Evolutionary conservation across 139 green algal genomes (phyloP).

Genomic region (Closterium sp.): DNA sequence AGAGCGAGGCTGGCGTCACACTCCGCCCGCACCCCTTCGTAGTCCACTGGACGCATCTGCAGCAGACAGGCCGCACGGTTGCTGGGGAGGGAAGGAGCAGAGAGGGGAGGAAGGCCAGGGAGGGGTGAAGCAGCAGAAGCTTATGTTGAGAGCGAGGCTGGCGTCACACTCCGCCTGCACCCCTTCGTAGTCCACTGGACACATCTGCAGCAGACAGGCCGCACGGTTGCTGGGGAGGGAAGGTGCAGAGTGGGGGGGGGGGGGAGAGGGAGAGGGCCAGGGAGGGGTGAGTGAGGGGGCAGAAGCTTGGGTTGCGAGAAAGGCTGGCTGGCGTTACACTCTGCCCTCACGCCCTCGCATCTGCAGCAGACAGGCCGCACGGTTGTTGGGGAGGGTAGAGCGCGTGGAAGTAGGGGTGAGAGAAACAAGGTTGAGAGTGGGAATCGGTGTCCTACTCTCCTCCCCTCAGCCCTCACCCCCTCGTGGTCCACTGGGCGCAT

Average conservation of each 20-base stretch:
- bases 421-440: background rate
- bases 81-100: conserved; percentile 12
- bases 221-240: conserved; percentile 31
- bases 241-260: too few species aligned
- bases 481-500: too few species aligned
- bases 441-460: background rate
- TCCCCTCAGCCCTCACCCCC: background rate
- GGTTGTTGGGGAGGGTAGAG: too few species aligned
- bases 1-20: conserved; percentile 12
- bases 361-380: conserved; percentile 41
- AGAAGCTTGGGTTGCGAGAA: background rate
- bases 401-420: background rate
- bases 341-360: conserved; percentile 11
- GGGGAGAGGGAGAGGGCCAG: background rate
- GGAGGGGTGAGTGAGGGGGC: background rate
- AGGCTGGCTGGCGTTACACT: conserved; percentile 28
- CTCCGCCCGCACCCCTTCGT: conserved; percentile 19
- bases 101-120: background rate
- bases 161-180: conserved; percentile 25
- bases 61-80: conserved; percentile 44
- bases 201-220: conserved; percentile 43
- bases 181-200: background rate
- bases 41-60: conserved; percentile 27
- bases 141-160: background rate
- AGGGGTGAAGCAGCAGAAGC: background rate